Percentiles rank a stretch among this genome's conserved stretches.
Conservation (phyloP, 805 yeast genomes). For the Nakazawaea anatomiae region DNA sequence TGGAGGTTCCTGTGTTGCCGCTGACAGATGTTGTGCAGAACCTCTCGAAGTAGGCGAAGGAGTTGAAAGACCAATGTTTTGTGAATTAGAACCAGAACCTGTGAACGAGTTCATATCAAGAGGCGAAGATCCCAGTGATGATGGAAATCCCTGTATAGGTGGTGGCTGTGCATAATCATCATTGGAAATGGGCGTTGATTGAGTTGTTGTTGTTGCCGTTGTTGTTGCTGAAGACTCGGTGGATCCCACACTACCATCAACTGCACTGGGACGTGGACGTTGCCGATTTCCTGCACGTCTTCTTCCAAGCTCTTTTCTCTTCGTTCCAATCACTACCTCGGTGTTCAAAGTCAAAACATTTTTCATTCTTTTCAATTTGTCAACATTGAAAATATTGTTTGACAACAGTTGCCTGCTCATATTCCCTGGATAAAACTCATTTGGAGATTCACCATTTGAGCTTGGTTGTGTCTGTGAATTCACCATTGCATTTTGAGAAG, state of each 20-base stretch:
- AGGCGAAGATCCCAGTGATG: conserved; percentile 11
- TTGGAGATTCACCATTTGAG: background rate
- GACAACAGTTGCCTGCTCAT: background rate
- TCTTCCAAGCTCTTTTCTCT: conserved; percentile 30
- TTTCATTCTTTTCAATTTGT: conserved; percentile 64
- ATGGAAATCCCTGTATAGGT: conserved; percentile 6
- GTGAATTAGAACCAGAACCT: background rate
- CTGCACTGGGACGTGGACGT: background rate
- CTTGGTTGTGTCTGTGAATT: background rate
- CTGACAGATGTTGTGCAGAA: background rate
- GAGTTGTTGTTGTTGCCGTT: background rate
- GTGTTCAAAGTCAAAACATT: conserved; percentile 79
- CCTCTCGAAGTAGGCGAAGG: background rate
- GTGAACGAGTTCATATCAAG: background rate
- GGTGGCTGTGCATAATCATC: conserved; percentile 2
- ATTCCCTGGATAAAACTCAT: background rate
- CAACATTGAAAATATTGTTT: conserved; percentile 63
- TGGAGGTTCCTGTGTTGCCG: conserved; percentile 4
- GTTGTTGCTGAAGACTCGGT: too few relatives aligned
- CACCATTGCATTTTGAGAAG: background rate
- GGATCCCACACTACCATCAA: too few relatives aligned
- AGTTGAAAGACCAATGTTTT: background rate
- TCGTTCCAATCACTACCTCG: conserved; percentile 78
- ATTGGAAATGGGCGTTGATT: background rate
- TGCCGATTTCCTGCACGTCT: background rate